Percentiles rank a stretch among this genome's conserved stretches.
These are phyloP conservation scores for Dimocarpus longan DNA, from an alignment of 345 rosid genomes.

Conservation along the genomic window DNA sequence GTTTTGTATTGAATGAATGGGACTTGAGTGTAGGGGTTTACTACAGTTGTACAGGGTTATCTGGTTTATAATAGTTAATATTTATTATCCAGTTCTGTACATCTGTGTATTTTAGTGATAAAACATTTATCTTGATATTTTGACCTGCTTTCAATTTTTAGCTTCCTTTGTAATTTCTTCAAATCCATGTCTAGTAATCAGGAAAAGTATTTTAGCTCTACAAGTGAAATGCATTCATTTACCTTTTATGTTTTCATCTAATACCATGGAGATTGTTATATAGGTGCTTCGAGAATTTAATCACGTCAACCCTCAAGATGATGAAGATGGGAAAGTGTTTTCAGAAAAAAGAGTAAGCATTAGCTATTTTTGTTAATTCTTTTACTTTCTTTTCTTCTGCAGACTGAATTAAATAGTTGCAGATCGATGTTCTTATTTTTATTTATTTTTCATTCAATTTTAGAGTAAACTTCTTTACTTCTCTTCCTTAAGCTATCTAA, in stretches of 20 bases:
- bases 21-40: neutral
- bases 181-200: neutral
- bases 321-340: constrained; percentile 90
- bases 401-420: neutral
- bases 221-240: neutral
- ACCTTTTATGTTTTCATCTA: constrained; percentile 5
- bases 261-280: constrained; percentile 16
- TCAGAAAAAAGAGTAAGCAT: constrained; percentile 65
- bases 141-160: constrained; percentile 7
- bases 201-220: neutral
- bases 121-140: neutral
- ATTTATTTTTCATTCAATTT: neutral
- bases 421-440: neutral
- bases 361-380: neutral
- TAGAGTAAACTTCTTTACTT: neutral
- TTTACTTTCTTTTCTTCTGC: neutral
- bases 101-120: neutral
- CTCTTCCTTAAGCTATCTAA: neutral
- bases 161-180: neutral
- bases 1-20: neutral
- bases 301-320: constrained; percentile 97
- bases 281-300: constrained; percentile 96
- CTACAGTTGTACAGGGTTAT: neutral
- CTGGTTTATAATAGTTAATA: too few relatives aligned
- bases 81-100: neutral